Percentiles rank a stretch among this genome's conserved stretches.
These are phyloP conservation scores for Termitomyces sp. DNA, from an alignment of 768 basidiomycete species.

Conservation along the genomic window DNA sequence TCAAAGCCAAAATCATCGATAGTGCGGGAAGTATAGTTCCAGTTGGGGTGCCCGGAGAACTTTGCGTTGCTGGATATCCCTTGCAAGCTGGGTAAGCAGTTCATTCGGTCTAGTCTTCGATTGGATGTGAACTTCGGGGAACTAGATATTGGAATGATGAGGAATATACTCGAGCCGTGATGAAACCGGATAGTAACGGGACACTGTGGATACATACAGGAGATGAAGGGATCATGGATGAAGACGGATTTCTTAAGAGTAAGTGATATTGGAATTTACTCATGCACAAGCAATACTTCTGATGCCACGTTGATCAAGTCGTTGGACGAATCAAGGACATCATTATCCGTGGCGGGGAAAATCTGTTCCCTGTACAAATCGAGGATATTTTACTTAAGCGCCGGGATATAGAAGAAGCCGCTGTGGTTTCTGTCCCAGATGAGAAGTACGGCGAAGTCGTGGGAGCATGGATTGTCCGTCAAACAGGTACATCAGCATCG, in stretches of 20 bases:
- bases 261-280: constrained; percentile 17
- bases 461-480: constrained; percentile 69
- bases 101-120: neutral
- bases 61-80: constrained; percentile 69
- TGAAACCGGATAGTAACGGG: constrained; percentile 48
- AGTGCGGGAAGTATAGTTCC: constrained; percentile 55
- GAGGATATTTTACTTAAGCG: constrained; percentile 65
- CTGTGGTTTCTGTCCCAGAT: constrained; percentile 69
- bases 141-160: constrained; percentile 72
- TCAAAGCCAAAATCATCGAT: constrained; percentile 68
- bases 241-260: constrained; percentile 75
- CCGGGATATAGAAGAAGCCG: constrained; percentile 60
- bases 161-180: constrained; percentile 56
- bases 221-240: constrained; percentile 76
- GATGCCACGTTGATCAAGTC: constrained; percentile 33
- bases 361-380: constrained; percentile 81
- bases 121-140: neutral
- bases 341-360: constrained; percentile 86
- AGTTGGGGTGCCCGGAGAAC: constrained; percentile 68
- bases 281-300: neutral
- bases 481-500: constrained; percentile 32
- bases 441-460: constrained; percentile 69
- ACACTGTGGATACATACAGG: constrained; percentile 81
- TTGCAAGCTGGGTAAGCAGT: constrained; percentile 67
- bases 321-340: constrained; percentile 83